These are phyloP conservation scores for Lentinula sp. DNA, from an alignment of 768 basidiomycete genomes.

Conservation along the genomic window DNA sequence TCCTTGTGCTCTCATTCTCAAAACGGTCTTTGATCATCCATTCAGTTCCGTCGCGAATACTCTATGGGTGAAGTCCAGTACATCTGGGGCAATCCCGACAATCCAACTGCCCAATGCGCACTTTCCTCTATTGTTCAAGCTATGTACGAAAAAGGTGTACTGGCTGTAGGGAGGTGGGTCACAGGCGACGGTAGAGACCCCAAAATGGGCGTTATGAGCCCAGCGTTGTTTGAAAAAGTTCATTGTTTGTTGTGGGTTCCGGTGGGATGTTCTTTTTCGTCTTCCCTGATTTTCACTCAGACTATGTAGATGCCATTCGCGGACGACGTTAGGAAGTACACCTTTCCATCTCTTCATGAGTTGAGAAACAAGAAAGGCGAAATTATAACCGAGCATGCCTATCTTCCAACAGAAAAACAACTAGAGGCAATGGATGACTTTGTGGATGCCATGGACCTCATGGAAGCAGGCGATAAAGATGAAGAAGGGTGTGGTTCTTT, in stretches of 20 bases:
- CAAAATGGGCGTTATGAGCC: conserved; percentile 77
- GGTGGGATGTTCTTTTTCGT: conserved; percentile 33
- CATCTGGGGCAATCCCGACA: conserved; percentile 68
- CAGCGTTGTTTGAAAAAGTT: conserved; percentile 54
- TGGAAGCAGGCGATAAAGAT: conserved; percentile 66
- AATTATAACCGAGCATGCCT: conserved; percentile 66
- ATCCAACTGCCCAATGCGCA: conserved; percentile 70
- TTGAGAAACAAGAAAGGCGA: conserved; percentile 76
- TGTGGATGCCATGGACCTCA: conserved; percentile 87
- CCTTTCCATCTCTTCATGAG: conserved; percentile 73
- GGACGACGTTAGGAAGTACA: conserved; percentile 86
- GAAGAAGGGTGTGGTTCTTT: conserved; percentile 55
- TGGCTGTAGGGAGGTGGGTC: conserved; percentile 85
- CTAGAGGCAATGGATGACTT: conserved; percentile 79
- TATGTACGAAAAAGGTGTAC: conserved; percentile 58
- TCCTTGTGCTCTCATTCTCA: conserved; percentile 2
- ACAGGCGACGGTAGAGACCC: conserved; percentile 67
- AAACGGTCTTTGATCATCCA: not conserved
- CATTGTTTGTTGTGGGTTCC: conserved; percentile 84
- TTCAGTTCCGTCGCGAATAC: conserved; percentile 76
- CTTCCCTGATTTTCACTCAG: not conserved
- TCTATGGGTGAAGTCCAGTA: conserved; percentile 84
- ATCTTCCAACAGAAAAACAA: conserved; percentile 75
- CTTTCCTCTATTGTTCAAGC: conserved; percentile 85
- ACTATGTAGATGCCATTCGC: conserved; percentile 86